Conservation (phyloP, 164 flowering plant genomes). For the Amborella trichopoda region DNA sequence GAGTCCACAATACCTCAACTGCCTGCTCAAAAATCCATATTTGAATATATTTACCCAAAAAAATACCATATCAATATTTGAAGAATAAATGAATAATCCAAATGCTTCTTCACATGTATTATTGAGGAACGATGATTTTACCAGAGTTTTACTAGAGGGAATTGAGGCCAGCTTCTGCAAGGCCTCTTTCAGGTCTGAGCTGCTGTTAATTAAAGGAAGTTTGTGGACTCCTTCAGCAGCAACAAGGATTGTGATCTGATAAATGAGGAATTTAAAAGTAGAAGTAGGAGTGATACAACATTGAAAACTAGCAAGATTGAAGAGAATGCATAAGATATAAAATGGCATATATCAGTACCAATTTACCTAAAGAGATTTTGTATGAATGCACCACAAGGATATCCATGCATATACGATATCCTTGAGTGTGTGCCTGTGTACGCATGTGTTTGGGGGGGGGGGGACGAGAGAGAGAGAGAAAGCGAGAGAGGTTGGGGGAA, state of each 20-base stretch:
- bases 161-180: conserved; percentile 83
- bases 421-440: no score
- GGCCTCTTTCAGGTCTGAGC: conserved; percentile 74
- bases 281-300: neutral
- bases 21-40: conserved; percentile 41
- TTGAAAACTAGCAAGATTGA: no score
- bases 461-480: neutral
- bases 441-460: no score
- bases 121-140: no score
- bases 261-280: neutral
- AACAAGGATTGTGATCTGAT: conserved; percentile 79
- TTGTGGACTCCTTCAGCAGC: conserved; percentile 82
- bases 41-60: no score
- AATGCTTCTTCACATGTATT: no score
- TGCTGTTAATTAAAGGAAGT: conserved; percentile 64
- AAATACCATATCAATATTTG: conserved; percentile 1
- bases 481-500: no score
- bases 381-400: no score
- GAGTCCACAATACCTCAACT: conserved; percentile 97
- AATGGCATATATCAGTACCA: no score
- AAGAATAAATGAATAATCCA: neutral
- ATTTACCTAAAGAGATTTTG: no score
- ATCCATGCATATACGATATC: no score
- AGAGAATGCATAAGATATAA: no score
- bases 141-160: conserved; percentile 57